These are phyloP conservation scores for Serendipita indica DNA, from an alignment of 768 basidiomycete genomes.

Conservation along the genomic window DNA sequence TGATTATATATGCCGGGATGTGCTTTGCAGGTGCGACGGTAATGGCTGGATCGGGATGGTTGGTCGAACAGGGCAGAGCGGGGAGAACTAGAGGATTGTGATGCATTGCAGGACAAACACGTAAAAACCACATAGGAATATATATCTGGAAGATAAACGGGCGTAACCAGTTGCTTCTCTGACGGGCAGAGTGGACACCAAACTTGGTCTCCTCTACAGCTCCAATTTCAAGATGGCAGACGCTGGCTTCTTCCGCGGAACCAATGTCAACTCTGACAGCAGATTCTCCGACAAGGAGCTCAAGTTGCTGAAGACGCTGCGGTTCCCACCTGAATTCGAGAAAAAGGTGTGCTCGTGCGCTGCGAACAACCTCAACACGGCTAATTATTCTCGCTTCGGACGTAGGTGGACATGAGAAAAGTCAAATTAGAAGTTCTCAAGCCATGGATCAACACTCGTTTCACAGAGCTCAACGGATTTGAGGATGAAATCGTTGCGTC, in stretches of 20 bases:
- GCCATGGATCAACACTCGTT: slow-evolving; percentile 91
- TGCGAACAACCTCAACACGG: not conserved
- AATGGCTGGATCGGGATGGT: slow-evolving; percentile 20
- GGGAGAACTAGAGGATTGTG: not conserved
- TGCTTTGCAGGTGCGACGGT: slow-evolving; percentile 23
- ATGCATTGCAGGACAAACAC: no score
- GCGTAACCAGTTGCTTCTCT: no score
- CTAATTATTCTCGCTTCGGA: not conserved
- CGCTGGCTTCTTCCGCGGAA: slow-evolving; percentile 46
- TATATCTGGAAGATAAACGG: no score
- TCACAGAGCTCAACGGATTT: slow-evolving; percentile 77
- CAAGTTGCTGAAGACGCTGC: slow-evolving; percentile 74
- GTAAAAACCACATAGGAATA: no score
- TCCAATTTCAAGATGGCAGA: not conserved
- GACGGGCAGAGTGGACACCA: no score
- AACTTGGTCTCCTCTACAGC: not conserved
- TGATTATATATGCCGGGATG: slow-evolving; percentile 22
- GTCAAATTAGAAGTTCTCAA: slow-evolving; percentile 84
- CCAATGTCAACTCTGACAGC: slow-evolving; percentile 78
- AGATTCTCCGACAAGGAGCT: slow-evolving; percentile 92
- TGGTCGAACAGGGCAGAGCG: slow-evolving; percentile 10
- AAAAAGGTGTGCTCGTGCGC: slow-evolving; percentile 44
- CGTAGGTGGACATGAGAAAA: slow-evolving; percentile 85
- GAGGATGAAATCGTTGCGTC: slow-evolving; percentile 97
- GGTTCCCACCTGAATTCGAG: slow-evolving; percentile 81